Percentiles rank a stretch among this genome's conserved stretches.
phyloP scores from a whole-genome alignment of 352 stramenopile genomes.

The Thalassiosira exigua region DNA sequence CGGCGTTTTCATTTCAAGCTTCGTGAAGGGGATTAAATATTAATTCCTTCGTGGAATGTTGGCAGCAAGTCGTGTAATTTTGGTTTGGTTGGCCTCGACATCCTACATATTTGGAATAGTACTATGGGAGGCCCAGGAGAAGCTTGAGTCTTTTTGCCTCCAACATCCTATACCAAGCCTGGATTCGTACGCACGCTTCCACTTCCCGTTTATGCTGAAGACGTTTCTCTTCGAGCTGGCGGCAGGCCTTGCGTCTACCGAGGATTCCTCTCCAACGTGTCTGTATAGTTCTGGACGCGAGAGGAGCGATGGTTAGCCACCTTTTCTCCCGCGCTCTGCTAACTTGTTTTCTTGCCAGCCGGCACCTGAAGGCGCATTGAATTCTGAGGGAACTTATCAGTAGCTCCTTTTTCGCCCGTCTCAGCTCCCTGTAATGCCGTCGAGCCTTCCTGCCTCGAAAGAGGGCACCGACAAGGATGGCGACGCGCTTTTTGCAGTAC shows the following conservation, averaged over 20 bases:
- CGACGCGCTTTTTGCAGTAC: slow-evolving; percentile 80
- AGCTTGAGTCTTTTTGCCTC: slow-evolving; percentile 26
- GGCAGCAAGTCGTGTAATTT: too few species aligned
- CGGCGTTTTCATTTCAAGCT: too few species aligned
- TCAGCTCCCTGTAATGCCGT: slow-evolving; percentile 38
- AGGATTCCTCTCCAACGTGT: slow-evolving; percentile 60
- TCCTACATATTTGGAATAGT: too few species aligned
- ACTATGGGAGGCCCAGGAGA: too few species aligned
- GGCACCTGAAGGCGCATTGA: slow-evolving; percentile 86
- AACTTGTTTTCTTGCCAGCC: slow-evolving; percentile 70
- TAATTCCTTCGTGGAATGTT: too few species aligned
- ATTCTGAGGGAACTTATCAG: slow-evolving; percentile 75
- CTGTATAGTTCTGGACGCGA: slow-evolving; percentile 62
- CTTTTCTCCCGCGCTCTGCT: slow-evolving; percentile 36
- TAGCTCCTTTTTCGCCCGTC: slow-evolving; percentile 20
- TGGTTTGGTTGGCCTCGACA: too few species aligned
- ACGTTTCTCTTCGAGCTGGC: slow-evolving; percentile 23
- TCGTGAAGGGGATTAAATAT: too few species aligned
- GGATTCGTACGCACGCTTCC: slow-evolving; percentile 39
- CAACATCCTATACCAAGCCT: slow-evolving; percentile 52
- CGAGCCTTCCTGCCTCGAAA: slow-evolving; percentile 69
- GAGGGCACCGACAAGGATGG: slow-evolving; percentile 76
- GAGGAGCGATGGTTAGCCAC: slow-evolving; percentile 37
- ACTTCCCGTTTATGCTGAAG: slow-evolving; percentile 23
- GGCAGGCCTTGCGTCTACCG: slow-evolving; percentile 46